Evolutionary conservation across 208 protist species (phyloP), one percentile per base, ranked within the genome.

Genomic region (Tritrichomonas musculus): DNA sequence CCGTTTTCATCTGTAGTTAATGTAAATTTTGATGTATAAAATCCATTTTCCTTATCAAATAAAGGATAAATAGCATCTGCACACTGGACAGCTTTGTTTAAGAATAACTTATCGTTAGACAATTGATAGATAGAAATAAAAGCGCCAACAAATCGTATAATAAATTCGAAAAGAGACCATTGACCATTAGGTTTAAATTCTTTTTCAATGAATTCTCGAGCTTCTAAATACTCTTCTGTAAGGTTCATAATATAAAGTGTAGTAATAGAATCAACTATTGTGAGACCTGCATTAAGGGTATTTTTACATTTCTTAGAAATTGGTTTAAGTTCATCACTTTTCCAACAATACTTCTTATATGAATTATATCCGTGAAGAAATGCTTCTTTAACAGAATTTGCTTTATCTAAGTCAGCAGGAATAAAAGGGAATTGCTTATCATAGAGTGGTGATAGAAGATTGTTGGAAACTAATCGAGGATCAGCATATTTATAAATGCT

Each of bases 221-320:
- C 44, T 39, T 72, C 11, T 39, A 80, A 0, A 50, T 53, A 72
- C n/a, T 93, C 93, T 1, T 95, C 57, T 30, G 82, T 57, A 13
- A 95, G 64, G 47, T 92, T 75, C 94, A 94, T 94, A 1, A 98
- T 84, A 30, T 94, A 94, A 22, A 98, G 94, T 39, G 97, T 98
- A 94, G 97, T 96, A 14, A 98, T 44, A 53, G 94, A 93, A 93
- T 98, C 97, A 4, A 97, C 73, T 47, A 98, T 95, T 0, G 96
- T 97, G 0, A 95, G 65, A 60, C 96, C 97, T 5, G 96, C 60
- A 50, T 64, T 80, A 36, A 94, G 92, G 36, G 73, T 92, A 49
- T 94, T 92, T 9, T 69, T 64, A 57, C 94, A 82, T 39, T 0
- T 33, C 39, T 94, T 95, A 27, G 72, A 66, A 5, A 96, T 4